These are phyloP conservation scores for Xylaria cubensis DNA, from an alignment of 495 filamentous ascomycete genomes.

Conservation along the genomic window DNA sequence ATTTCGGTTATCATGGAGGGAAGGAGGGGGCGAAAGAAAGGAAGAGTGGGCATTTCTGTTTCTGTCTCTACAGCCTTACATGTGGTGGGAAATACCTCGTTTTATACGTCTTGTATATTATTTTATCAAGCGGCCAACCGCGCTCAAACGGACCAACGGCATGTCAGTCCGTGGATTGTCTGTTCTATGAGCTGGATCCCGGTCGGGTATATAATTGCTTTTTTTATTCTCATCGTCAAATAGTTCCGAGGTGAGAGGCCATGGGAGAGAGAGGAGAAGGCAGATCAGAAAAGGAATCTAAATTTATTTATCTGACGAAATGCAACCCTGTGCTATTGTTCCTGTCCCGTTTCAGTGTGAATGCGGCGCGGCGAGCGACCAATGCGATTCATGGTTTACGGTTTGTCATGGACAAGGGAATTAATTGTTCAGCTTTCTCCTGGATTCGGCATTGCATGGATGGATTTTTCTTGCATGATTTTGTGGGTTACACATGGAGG, in stretches of 20 bases:
- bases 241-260: neutral
- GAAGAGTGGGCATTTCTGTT: neutral
- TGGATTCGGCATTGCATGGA: neutral
- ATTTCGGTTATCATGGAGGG: constrained; percentile 15
- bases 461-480: constrained; percentile 5
- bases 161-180: neutral
- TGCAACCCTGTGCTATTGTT: neutral
- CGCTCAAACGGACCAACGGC: neutral
- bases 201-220: constrained; percentile 19
- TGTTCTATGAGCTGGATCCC: neutral
- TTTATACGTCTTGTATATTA: constrained; percentile 43
- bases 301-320: constrained; percentile 9
- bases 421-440: constrained; percentile 15
- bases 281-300: constrained; percentile 15
- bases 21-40: neutral
- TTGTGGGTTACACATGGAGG: constrained; percentile 7
- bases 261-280: neutral
- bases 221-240: neutral
- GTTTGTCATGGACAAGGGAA: neutral
- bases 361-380: neutral
- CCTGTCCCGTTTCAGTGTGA: neutral
- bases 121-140: constrained; percentile 30
- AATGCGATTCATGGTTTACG: neutral
- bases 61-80: neutral
- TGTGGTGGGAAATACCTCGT: constrained; percentile 4